Base-by-base conservation (phyloP, 2,329 filamentous ascomycete genomes). In the Drechmeria coniospora region DNA sequence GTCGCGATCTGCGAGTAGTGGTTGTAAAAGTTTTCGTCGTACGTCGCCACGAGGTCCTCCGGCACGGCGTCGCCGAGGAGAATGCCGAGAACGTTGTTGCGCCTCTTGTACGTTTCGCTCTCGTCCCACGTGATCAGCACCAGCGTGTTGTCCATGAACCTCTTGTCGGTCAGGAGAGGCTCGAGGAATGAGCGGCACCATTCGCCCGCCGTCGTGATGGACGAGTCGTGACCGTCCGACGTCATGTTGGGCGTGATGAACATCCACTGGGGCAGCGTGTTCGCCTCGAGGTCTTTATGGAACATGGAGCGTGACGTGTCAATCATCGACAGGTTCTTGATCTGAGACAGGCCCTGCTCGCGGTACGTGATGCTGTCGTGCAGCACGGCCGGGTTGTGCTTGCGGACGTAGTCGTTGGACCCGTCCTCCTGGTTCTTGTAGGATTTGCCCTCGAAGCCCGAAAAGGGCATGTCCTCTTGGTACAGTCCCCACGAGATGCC, bases 121-220 rank as follows among this genome's bases (percentile, higher is more conserved):
- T 90, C 82, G 37, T 90, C 82, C 43, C 83, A 90, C 8, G 74
- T 86, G 33, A 90, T 51, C 5, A 87, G 57, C 8, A 90, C 65
- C 1, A 90, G 64, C 0, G 79, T 86, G 44, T 79, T 70, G 27
- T 79, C 57, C 69, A 76, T 79, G 52, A 90, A 87, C 39, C 75
- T 66, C 26, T 58, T 51, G 54, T 87, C 66, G 20, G 63, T 48
- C 6, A 90, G 61, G 7, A 90, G 69, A 0, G 79, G 79, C 32
- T 69, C 63, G 2, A 90, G 52, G 55, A 84, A 86, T 26, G 45
- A 55, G 21, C 68, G 65, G 10, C 71, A 67, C 77, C 79, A 90
- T 10, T 53, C 42, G 3, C 77, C 78, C 2, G 79, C 77, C 16
- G 69, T 63, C 8, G 69, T 78, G 29, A 87, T 65, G 26, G 67